These are phyloP conservation scores for Neofusicoccum sp. DNA, from an alignment of 2,329 filamentous ascomycete genomes.

Conservation along the genomic window DNA sequence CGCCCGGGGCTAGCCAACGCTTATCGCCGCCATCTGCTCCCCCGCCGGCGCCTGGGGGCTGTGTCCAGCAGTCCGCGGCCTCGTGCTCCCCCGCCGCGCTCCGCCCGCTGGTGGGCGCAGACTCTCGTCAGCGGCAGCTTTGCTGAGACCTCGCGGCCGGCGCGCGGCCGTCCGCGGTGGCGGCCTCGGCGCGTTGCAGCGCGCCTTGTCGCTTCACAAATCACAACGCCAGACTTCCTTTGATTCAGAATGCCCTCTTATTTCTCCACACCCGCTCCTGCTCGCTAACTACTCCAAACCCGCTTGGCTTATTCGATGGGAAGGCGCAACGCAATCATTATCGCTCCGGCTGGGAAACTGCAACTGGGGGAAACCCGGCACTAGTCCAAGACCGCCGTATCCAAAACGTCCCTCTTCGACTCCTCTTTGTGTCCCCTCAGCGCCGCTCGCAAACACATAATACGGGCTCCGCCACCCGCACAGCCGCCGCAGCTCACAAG, in stretches of 20 bases:
- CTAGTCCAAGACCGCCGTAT: too few species aligned
- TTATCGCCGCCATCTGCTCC: background rate
- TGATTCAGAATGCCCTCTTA: constrained; percentile 12
- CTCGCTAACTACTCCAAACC: background rate
- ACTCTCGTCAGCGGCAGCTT: background rate
- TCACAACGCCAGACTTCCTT: constrained; percentile 5
- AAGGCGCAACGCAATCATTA: background rate
- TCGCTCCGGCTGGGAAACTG: background rate
- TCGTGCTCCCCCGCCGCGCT: background rate
- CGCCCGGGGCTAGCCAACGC: background rate
- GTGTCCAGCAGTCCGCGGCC: background rate
- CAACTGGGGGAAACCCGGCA: too few species aligned
- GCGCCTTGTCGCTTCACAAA: constrained; percentile 11
- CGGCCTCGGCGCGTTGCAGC: constrained; percentile 1
- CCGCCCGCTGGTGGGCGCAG: background rate
- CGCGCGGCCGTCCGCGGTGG: background rate
- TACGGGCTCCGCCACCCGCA: background rate
- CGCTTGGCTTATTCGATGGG: background rate
- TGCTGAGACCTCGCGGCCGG: background rate
- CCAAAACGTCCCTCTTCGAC: background rate
- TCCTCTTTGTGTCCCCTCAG: constrained; percentile 4
- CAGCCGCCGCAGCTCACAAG: too few species aligned
- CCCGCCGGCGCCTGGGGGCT: background rate
- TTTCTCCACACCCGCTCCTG: background rate
- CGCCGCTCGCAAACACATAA: constrained; percentile 7